These are phyloP conservation scores for Brassica nigra DNA, from an alignment of 345 rosid genomes.

Conservation along the genomic window DNA sequence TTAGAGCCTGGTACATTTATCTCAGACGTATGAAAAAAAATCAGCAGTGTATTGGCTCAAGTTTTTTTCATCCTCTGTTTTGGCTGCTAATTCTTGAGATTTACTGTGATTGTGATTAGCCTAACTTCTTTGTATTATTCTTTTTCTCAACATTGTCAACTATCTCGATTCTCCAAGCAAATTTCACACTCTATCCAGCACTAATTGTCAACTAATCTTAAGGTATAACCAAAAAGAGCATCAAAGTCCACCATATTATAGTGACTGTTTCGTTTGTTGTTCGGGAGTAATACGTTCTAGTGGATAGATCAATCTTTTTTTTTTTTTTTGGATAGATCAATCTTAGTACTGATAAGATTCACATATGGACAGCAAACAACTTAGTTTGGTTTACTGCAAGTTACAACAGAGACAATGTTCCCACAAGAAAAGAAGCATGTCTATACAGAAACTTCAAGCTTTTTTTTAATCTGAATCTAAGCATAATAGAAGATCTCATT, in stretches of 20 bases:
- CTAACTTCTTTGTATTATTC: not conserved
- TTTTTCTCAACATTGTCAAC: not conserved
- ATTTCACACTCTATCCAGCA: not conserved
- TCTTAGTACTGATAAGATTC: not conserved
- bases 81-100: slow-evolving; percentile 1
- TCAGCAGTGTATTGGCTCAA: slow-evolving; percentile 7
- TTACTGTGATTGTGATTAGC: slow-evolving; percentile 1
- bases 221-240: not conserved
- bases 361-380: not conserved
- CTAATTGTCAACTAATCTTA: not conserved
- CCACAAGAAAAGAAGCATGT: slow-evolving; percentile 7
- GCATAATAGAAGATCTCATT: slow-evolving; percentile 33
- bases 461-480: slow-evolving; percentile 28
- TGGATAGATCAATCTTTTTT: no score
- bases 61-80: not conserved
- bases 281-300: not conserved
- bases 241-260: not conserved
- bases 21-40: not conserved
- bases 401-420: slow-evolving; percentile 17
- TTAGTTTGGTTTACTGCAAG: slow-evolving; percentile 15
- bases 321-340: not conserved
- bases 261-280: not conserved
- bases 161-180: not conserved
- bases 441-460: slow-evolving; percentile 33
- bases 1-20: slow-evolving; percentile 14